Base-by-base conservation (phyloP, 371 early-diverging fungal species). In the Rhizopus microsporus region DNA sequence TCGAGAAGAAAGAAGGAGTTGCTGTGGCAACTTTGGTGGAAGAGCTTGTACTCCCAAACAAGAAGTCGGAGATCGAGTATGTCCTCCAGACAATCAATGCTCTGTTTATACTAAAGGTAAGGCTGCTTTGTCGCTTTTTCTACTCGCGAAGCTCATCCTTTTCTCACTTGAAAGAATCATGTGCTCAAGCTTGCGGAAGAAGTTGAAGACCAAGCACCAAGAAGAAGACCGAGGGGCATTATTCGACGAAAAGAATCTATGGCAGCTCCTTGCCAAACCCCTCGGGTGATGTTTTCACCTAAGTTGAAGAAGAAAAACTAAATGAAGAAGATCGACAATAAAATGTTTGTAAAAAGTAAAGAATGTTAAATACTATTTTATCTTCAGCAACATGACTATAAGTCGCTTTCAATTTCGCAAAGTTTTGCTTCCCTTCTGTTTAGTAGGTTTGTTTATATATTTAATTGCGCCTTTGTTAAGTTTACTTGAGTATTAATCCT, bases 101-200 rank as follows among this genome's bases (percentile, higher is more conserved):
- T 34, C 29, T 62, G 5, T 62, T 62, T 56, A 56, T 13, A 47
- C 52, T 56, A 30, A 62, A 62, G 52, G 47, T 62, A 56, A 56
- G 56, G 16, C 47, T 44, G 47, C 47, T 39, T 56, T 47, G 46
- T 39, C 52, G 39, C 44, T 62, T 52, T 46, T 56, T 62, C 47
- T 40, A 34, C 51, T 16, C 56, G 31, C 33, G 46, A 62, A 62
- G 52, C 40, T 54, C 55, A 54, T 54, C 30, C 0, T 62, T 44
- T 52, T 50, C 47, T 47, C 51, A 62, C 16, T 62, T 52, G 46
- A 62, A 62, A 56, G 52, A 60, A 60, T 51, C 56, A 50, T 44
- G 33, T 55, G 49, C 43, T 40, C 48, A 60, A 60, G 45, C 55
- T 60, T 33, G 61, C 49, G 49, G 35, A 49, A 9, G 61, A 55